Evolutionary conservation across 2,329 filamentous ascomycete species (phyloP).

Genomic region (Paracorniculantispora psalliotae): DNA sequence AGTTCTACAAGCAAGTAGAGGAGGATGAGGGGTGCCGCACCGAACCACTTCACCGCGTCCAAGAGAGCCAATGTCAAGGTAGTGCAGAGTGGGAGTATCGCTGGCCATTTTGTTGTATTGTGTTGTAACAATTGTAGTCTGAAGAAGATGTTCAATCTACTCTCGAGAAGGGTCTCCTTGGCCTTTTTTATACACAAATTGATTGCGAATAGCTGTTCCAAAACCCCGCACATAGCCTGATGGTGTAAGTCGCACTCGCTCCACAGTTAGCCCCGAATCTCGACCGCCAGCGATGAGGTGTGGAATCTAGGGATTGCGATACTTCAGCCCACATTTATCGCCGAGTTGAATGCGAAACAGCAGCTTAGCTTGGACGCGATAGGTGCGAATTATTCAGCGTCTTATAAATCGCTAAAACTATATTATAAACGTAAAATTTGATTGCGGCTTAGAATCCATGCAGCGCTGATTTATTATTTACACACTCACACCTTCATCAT

Average conservation of each 20-base stretch:
- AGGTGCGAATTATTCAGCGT: background rate
- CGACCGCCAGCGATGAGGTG: background rate
- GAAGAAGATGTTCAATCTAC: background rate
- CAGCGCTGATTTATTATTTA: too few relatives aligned
- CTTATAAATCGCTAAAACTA: background rate
- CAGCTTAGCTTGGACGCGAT: too few relatives aligned
- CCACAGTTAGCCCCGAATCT: background rate
- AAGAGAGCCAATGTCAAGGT: conserved; percentile 23
- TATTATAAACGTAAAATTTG: background rate
- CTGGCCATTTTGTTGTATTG: background rate
- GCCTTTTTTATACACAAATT: background rate
- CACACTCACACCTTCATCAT: too few relatives aligned
- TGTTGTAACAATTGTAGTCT: background rate
- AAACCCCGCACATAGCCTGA: background rate
- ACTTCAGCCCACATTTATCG: background rate
- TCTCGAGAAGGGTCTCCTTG: background rate
- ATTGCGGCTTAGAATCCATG: too few relatives aligned
- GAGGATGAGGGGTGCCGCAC: conserved; percentile 13
- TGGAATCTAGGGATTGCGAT: background rate
- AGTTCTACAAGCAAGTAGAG: background rate
- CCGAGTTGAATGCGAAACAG: background rate
- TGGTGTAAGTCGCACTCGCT: background rate
- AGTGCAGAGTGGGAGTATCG: conserved; percentile 20
- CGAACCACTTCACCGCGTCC: conserved; percentile 25
- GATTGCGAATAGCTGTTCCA: background rate